Evolutionary conservation across 805 yeast species (phyloP).

Genomic region (Wickerhamiella hasegawae): DNA sequence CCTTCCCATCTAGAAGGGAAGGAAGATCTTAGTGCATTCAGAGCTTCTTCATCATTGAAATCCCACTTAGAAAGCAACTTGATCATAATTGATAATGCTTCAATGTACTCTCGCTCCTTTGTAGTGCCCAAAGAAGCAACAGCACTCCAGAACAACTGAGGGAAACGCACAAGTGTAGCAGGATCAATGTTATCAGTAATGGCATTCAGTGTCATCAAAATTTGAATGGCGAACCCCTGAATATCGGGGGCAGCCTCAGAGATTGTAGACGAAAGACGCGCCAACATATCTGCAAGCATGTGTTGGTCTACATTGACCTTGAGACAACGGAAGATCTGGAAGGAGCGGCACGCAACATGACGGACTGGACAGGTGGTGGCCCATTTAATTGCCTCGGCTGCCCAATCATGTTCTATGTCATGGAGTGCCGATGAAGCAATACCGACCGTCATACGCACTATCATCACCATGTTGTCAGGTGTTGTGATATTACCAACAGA

Average conservation of each 20-base stretch:
- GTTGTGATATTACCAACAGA: slow-evolving; percentile 49
- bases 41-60: slow-evolving; percentile 70
- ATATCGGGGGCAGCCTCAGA: slow-evolving; percentile 81
- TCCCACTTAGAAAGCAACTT: slow-evolving; percentile 80
- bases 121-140: slow-evolving; percentile 82
- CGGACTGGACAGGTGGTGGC: slow-evolving; percentile 96
- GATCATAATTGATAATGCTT: slow-evolving; percentile 64
- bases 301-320: slow-evolving; percentile 66
- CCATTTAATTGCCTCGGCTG: slow-evolving; percentile 70
- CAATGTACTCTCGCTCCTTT: slow-evolving; percentile 86
- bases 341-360: slow-evolving; percentile 92
- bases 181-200: slow-evolving; percentile 74
- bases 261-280: slow-evolving; percentile 80
- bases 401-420: slow-evolving; percentile 39
- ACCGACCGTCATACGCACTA: slow-evolving; percentile 47
- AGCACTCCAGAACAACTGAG: slow-evolving; percentile 89
- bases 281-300: slow-evolving; percentile 88
- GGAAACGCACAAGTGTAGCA: slow-evolving; percentile 66
- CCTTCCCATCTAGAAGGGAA: slow-evolving; percentile 97
- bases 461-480: slow-evolving; percentile 67
- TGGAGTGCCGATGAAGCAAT: slow-evolving; percentile 26
- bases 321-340: slow-evolving; percentile 78
- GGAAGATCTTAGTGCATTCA: slow-evolving; percentile 62
- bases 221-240: slow-evolving; percentile 95
- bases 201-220: slow-evolving; percentile 87